Percentiles rank a stretch among this genome's conserved stretches.
Evolutionary conservation across 371 early-diverging fungal genomes (phyloP).

Genomic region (Mycotypha africana): DNA sequence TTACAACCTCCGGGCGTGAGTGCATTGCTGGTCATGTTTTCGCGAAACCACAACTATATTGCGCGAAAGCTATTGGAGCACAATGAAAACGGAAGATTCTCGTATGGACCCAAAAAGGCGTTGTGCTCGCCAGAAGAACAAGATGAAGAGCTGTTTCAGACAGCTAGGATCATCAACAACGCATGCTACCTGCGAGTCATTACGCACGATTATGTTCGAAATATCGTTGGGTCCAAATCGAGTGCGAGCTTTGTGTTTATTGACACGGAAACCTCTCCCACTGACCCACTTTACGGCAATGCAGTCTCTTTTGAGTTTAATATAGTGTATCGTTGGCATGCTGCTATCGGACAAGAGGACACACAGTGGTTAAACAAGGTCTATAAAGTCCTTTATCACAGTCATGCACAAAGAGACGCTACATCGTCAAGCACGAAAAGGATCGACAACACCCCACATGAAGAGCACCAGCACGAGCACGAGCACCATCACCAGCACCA

Average conservation of each 20-base stretch:
- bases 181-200: slow-evolving; percentile 42
- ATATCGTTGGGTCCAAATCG: slow-evolving; percentile 37
- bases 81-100: slow-evolving; percentile 40
- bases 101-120: slow-evolving; percentile 21
- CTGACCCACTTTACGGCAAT: slow-evolving; percentile 36
- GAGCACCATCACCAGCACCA: too few species aligned
- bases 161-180: slow-evolving; percentile 46
- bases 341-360: slow-evolving; percentile 41
- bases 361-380: slow-evolving; percentile 27
- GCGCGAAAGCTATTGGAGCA: slow-evolving; percentile 35
- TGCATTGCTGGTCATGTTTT: slow-evolving; percentile 40
- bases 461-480: slow-evolving; percentile 2
- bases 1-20: slow-evolving; percentile 45
- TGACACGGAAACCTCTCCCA: slow-evolving; percentile 21
- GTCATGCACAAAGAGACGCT: too few species aligned
- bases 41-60: slow-evolving; percentile 53
- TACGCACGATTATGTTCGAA: slow-evolving; percentile 42
- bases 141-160: slow-evolving; percentile 49
- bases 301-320: slow-evolving; percentile 49
- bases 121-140: slow-evolving; percentile 25
- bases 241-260: slow-evolving; percentile 26
- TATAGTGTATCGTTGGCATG: slow-evolving; percentile 48
- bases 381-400: slow-evolving; percentile 21
- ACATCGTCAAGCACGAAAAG: too few species aligned
- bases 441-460: background rate